Conservation (phyloP, 129 eudicot species). For the Mikania micrantha region DNA sequence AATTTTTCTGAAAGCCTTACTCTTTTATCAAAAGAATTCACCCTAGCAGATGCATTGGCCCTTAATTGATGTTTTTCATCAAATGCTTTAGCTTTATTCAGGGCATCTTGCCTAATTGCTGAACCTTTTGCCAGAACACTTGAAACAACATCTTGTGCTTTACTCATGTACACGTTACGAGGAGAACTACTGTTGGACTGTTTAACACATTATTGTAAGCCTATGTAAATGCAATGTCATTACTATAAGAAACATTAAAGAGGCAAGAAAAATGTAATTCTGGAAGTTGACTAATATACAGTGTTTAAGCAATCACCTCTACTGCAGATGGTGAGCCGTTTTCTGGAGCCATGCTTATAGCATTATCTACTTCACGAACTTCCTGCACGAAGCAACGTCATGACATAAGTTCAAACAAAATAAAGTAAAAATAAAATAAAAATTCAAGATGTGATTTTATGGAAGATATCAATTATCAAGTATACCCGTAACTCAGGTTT, state of each 20-base stretch:
- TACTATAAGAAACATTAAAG: neutral
- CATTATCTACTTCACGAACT: conserved; percentile 45
- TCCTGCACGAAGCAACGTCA: conserved; percentile 39
- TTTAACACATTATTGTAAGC: neutral
- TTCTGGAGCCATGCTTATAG: conserved; percentile 38
- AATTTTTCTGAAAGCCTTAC: conserved; percentile 79
- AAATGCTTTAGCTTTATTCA: conserved; percentile 89
- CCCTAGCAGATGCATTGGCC: conserved; percentile 89
- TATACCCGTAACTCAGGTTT: conserved; percentile 52
- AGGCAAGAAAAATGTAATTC: neutral
- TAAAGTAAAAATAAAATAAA: neutral
- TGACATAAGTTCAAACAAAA: conserved; percentile 9
- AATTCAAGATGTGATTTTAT: neutral
- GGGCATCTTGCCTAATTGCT: conserved; percentile 83
- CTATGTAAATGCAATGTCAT: neutral
- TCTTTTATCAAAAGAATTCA: conserved; percentile 73
- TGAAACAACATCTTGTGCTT: conserved; percentile 92
- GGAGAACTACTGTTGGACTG: conserved; percentile 58
- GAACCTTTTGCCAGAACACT: conserved; percentile 90
- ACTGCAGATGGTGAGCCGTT: conserved; percentile 31
- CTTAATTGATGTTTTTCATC: conserved; percentile 86
- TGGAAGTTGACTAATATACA: neutral
- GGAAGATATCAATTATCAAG: neutral
- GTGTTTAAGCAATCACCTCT: conserved; percentile 41
- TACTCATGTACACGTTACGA: conserved; percentile 56